Evolutionary conservation across 192 early-diverging fungal species (phyloP), one percentile per base, ranked within the genome.

Genomic region (Oehlia diaphana): DNA sequence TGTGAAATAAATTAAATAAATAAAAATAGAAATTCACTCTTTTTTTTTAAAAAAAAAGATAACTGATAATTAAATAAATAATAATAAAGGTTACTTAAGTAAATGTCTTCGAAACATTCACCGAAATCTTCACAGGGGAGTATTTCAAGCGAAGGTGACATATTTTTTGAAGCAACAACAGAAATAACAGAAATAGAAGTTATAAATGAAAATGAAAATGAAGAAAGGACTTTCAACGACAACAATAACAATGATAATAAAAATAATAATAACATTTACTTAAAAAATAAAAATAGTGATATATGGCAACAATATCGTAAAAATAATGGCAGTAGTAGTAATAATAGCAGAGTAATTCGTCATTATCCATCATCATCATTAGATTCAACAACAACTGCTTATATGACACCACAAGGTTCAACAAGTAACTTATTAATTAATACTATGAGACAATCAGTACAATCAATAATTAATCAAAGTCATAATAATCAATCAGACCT

Each of bases 121-220:
- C 26, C 77, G 37, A 74, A 78, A 76, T 74, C 50, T 35, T 74
- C 72, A 12, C 58, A 61, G 39, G 72, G 72, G 31, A 62, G 71
- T 26, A 4, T 72, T 47, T 72, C 71, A 72, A 49, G 58, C n/a
- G 73, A 74, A 53, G 73, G 58, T 2, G 73, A 74, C 6, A 53
- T 74, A 44, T 74, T 74, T 37, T 74, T 74, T 13, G 73, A 74
- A 62, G 50, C 50, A 61, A 62, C 5, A 23, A 28, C 73, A 74
- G 73, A 74, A 74, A 39, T 70, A 23, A 28, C 73, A 74, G 73
- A 74, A 74, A 39, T 70, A 74, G 73, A 74, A 74, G 39, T 70
- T 70, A 42, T 58, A 21, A 58, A 58, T 58, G 53, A 58, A 58
- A 7, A 21, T 58, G 53, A 58, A 58, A 70, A 70, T 16, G 14